These are phyloP conservation scores for Cladosporium velox DNA, from an alignment of 2,329 filamentous ascomycete genomes.

Conservation along the genomic window DNA sequence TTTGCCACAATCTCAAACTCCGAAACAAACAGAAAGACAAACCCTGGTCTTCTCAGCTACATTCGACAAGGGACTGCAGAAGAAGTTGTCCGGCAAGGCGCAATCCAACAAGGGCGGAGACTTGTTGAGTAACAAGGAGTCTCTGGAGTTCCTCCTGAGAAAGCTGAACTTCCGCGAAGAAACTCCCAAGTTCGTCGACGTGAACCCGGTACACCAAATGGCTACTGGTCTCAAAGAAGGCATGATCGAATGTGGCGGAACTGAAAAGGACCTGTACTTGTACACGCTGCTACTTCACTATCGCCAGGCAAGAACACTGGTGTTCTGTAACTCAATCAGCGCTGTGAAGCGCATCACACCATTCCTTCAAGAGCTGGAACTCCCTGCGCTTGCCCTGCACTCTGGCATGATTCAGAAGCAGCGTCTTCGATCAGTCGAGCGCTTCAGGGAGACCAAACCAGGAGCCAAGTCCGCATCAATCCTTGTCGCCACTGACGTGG, in stretches of 20 bases:
- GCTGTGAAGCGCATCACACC: constrained; percentile 84
- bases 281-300: constrained; percentile 86
- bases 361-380: constrained; percentile 77
- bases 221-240: constrained; percentile 83
- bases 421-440: constrained; percentile 86
- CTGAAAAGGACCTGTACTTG: constrained; percentile 95
- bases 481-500: constrained; percentile 89
- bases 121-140: constrained; percentile 71
- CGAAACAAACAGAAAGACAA: constrained; percentile 58
- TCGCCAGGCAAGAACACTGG: constrained; percentile 74
- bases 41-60: constrained; percentile 97
- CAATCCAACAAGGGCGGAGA: constrained; percentile 55
- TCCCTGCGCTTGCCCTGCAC: constrained; percentile 77
- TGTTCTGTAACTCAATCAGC: constrained; percentile 96
- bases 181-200: constrained; percentile 86
- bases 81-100: constrained; percentile 81
- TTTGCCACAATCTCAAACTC: constrained; percentile 14
- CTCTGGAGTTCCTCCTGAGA: constrained; percentile 88
- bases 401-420: constrained; percentile 97
- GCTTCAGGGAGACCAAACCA: constrained; percentile 68
- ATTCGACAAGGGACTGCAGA: constrained; percentile 86
- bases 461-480: constrained; percentile 55
- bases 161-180: constrained; percentile 85
- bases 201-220: constrained; percentile 88
- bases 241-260: constrained; percentile 85